Percentiles rank a stretch among this genome's conserved stretches.
phyloP scores from a whole-genome alignment of 768 basidiomycete genomes.

The Leccinum disarticulatum region DNA sequence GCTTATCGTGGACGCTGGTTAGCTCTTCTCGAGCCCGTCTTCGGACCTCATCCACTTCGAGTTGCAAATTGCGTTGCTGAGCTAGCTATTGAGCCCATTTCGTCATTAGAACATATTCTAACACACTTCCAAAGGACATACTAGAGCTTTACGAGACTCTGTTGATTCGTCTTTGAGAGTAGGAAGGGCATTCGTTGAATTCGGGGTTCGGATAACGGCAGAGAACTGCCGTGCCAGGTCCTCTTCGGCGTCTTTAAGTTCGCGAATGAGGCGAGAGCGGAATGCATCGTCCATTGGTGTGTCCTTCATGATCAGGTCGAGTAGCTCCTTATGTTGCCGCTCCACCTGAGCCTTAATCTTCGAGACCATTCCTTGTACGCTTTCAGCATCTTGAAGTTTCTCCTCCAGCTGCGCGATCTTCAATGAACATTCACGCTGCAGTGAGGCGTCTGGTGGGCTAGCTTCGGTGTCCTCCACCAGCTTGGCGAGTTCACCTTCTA shows the following conservation, averaged over 20 bases:
- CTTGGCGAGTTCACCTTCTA: slow-evolving; percentile 66
- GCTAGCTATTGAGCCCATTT: slow-evolving; percentile 44
- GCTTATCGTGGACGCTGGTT: slow-evolving; percentile 50
- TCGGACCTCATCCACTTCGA: slow-evolving; percentile 65
- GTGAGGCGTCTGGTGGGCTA: slow-evolving; percentile 52
- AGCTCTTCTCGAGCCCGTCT: slow-evolving; percentile 64
- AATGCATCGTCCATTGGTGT: slow-evolving; percentile 60
- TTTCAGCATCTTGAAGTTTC: slow-evolving; percentile 57
- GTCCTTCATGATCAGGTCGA: slow-evolving; percentile 58
- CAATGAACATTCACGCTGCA: slow-evolving; percentile 63
- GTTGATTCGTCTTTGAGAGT: slow-evolving; percentile 31
- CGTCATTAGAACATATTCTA: neutral
- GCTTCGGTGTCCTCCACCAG: slow-evolving; percentile 61
- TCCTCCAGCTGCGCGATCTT: slow-evolving; percentile 62
- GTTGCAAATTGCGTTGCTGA: slow-evolving; percentile 62
- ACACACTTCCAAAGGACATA: slow-evolving; percentile 31
- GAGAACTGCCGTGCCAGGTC: slow-evolving; percentile 25
- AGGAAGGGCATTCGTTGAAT: slow-evolving; percentile 52
- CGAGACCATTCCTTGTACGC: slow-evolving; percentile 46
- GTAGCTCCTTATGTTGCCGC: slow-evolving; percentile 70
- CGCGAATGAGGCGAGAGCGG: slow-evolving; percentile 59
- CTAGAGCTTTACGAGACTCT: slow-evolving; percentile 69
- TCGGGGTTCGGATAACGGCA: slow-evolving; percentile 32
- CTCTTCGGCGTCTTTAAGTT: slow-evolving; percentile 62
- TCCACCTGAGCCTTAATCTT: slow-evolving; percentile 63